phyloP scores from a whole-genome alignment of 768 basidiomycete genomes.

The Lactarius sanguifluus region DNA sequence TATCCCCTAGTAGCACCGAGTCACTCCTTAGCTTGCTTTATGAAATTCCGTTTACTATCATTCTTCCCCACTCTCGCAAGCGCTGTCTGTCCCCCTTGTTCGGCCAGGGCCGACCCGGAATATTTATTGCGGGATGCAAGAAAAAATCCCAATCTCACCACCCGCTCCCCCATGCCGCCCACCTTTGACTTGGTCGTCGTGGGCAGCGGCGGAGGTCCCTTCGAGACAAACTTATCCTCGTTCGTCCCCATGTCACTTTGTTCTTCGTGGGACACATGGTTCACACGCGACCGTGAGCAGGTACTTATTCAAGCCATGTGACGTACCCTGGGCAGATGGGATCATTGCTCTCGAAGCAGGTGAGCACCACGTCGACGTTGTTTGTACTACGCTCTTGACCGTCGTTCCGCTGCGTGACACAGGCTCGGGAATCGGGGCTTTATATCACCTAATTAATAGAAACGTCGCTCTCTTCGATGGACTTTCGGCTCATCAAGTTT shows the following conservation, averaged over 20 bases:
- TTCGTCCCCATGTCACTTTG: slow-evolving; percentile 41
- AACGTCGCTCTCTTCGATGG: slow-evolving; percentile 55
- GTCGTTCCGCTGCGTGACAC: not conserved
- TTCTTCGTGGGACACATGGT: slow-evolving; percentile 15
- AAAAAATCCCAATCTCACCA: slow-evolving; percentile 5
- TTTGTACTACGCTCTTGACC: slow-evolving; percentile 4
- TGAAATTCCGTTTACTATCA: slow-evolving; percentile 1
- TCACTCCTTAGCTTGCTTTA: slow-evolving; percentile 7
- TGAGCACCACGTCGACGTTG: slow-evolving; percentile 37
- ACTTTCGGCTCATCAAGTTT: slow-evolving; percentile 47
- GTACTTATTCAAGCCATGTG: slow-evolving; percentile 81
- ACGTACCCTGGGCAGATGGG: slow-evolving; percentile 73
- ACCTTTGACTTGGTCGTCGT: slow-evolving; percentile 75
- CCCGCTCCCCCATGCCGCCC: slow-evolving; percentile 42
- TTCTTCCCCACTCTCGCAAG: not conserved
- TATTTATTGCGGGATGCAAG: slow-evolving; percentile 19
- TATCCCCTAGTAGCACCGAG: not conserved
- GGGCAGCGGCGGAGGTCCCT: slow-evolving; percentile 78
- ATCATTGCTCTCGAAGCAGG: slow-evolving; percentile 87
- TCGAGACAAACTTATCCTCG: slow-evolving; percentile 88
- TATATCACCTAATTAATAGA: slow-evolving; percentile 57
- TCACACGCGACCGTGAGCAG: slow-evolving; percentile 41
- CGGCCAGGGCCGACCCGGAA: slow-evolving; percentile 19
- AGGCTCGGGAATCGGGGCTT: slow-evolving; percentile 88
- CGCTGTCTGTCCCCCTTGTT: slow-evolving; percentile 16